These are phyloP conservation scores for Myriosclerotinia scirpicola DNA, from an alignment of 2,329 filamentous ascomycete species.

Conservation along the genomic window DNA sequence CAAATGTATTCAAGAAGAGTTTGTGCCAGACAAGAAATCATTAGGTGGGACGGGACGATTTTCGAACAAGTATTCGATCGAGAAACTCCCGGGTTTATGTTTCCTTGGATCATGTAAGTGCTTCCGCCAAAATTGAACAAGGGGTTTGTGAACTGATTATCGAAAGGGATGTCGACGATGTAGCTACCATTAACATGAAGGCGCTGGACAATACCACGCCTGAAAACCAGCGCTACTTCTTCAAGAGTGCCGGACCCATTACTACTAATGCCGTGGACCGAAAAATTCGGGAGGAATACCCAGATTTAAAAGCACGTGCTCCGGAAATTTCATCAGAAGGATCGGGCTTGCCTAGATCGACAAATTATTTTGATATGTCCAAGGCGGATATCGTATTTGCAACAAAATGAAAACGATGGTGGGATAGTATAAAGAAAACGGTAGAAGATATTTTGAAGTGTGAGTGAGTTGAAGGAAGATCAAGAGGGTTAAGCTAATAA, in stretches of 20 bases:
- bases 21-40: not conserved
- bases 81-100: not conserved
- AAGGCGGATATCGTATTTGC: slow-evolving; percentile 1
- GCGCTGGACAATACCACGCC: not conserved
- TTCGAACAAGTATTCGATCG: not conserved
- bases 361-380: not conserved
- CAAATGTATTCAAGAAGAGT: not conserved
- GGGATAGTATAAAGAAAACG: not conserved
- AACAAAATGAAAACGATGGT: slow-evolving; percentile 1
- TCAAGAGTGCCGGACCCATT: not conserved
- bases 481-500: not conserved
- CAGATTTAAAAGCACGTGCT: not conserved
- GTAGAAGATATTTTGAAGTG: slow-evolving; percentile 5
- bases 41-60: not conserved
- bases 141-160: not conserved
- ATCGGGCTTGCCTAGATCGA: not conserved
- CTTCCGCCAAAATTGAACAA: not conserved
- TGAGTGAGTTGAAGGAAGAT: not conserved
- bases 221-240: slow-evolving; percentile 3
- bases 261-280: not conserved
- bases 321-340: not conserved
- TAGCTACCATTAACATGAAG: not conserved
- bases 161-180: not conserved
- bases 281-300: slow-evolving; percentile 6
- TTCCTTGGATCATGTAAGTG: slow-evolving; percentile 3